Conservation (phyloP, 495 filamentous ascomycete genomes). For the Penicillium parvum region DNA sequence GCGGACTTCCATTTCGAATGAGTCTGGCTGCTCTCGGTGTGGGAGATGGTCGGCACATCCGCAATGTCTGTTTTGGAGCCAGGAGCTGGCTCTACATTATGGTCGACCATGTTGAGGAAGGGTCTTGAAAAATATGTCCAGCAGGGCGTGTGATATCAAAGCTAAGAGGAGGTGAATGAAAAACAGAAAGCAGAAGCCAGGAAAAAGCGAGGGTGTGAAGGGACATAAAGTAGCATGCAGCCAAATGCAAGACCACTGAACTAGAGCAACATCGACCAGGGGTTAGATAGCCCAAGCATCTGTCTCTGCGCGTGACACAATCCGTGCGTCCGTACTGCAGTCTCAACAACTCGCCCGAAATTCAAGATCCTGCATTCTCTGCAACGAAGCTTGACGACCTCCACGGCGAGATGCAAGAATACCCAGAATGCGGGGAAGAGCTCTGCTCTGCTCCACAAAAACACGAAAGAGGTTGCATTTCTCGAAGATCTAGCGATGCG, state of each 20-base stretch:
- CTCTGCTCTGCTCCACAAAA: conserved; percentile 1
- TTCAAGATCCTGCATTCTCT: too few relatives aligned
- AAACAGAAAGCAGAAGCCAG: too few relatives aligned
- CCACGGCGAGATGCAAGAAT: neutral
- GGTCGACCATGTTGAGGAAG: conserved; percentile 9
- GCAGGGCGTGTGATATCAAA: neutral
- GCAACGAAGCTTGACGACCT: conserved; percentile 9
- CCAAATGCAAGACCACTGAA: too few relatives aligned
- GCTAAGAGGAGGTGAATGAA: too few relatives aligned
- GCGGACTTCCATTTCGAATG: conserved; percentile 26
- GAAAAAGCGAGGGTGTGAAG: too few relatives aligned
- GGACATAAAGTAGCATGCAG: too few relatives aligned
- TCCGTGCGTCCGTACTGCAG: too few relatives aligned
- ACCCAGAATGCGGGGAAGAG: conserved; percentile 19
- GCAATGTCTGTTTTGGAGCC: conserved; percentile 22
- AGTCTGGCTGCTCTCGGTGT: conserved; percentile 23
- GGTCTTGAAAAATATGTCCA: too few relatives aligned
- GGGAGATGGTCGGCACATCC: conserved; percentile 21
- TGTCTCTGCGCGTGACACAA: too few relatives aligned
- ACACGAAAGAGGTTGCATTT: neutral
- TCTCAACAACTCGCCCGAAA: too few relatives aligned
- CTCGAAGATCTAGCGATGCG: neutral
- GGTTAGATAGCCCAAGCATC: too few relatives aligned
- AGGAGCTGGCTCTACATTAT: conserved; percentile 6
- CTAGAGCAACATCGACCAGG: too few relatives aligned